Percentiles rank a stretch among this genome's conserved stretches.
Evolutionary conservation across 2,329 filamentous ascomycete genomes (phyloP).

Genomic region (Delphinella strobiligena): DNA sequence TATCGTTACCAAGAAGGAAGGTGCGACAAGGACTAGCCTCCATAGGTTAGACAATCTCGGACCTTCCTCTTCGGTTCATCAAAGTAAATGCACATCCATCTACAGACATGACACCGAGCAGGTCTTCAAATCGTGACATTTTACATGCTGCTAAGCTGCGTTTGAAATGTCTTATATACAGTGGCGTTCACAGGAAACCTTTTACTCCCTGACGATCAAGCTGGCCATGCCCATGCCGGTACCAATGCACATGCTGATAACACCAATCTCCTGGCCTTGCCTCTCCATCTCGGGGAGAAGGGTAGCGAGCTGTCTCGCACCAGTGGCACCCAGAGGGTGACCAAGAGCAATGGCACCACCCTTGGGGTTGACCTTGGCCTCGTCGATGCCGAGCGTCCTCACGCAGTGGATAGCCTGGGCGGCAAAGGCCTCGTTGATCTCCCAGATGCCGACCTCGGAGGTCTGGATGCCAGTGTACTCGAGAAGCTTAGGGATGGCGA

Average conservation of each 20-base stretch:
- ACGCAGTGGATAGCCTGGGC: slow-evolving; percentile 58
- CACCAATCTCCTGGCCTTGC: slow-evolving; percentile 60
- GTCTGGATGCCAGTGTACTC: slow-evolving; percentile 51
- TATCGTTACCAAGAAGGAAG: too few species aligned
- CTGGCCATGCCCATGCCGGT: slow-evolving; percentile 42
- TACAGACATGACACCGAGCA: too few species aligned
- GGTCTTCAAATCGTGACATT: too few species aligned
- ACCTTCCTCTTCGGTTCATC: too few species aligned
- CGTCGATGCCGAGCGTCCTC: slow-evolving; percentile 54
- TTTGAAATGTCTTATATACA: neutral
- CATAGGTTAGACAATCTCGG: too few species aligned
- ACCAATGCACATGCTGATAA: slow-evolving; percentile 74
- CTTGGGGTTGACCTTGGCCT: slow-evolving; percentile 73
- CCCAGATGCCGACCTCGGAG: slow-evolving; percentile 71
- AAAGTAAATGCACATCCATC: too few species aligned
- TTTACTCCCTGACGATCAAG: slow-evolving; percentile 36
- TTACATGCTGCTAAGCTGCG: too few species aligned
- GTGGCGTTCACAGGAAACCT: neutral
- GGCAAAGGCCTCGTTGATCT: slow-evolving; percentile 77
- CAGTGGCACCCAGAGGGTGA: slow-evolving; percentile 82
- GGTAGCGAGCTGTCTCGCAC: slow-evolving; percentile 67
- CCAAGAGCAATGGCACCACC: slow-evolving; percentile 91
- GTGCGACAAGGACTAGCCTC: too few species aligned
- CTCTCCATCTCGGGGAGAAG: slow-evolving; percentile 58
- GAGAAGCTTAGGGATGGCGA: slow-evolving; percentile 78